These are phyloP conservation scores for Brettanomyces bruxellensis DNA, from an alignment of 805 yeast genomes.

Conservation along the genomic window DNA sequence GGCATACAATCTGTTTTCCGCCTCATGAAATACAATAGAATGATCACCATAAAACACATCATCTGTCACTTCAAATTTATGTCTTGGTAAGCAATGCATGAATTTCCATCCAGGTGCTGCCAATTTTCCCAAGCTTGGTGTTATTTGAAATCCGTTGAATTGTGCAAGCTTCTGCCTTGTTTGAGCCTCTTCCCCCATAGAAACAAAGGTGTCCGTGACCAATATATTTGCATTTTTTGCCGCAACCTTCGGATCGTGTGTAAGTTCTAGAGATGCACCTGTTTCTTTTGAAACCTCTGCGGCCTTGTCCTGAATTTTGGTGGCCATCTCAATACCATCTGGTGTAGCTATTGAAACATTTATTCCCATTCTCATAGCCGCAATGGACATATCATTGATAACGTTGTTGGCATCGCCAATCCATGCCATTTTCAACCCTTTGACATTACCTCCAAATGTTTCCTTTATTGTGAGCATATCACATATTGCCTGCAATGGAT, in stretches of 20 bases:
- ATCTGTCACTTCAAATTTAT: slow-evolving; percentile 87
- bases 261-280: slow-evolving; percentile 44
- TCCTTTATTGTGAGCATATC: slow-evolving; percentile 85
- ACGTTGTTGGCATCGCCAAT: slow-evolving; percentile 96
- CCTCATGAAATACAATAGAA: slow-evolving; percentile 89
- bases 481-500: slow-evolving; percentile 92
- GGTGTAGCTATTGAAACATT: slow-evolving; percentile 83
- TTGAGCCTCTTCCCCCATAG: slow-evolving; percentile 95
- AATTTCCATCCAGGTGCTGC: slow-evolving; percentile 71
- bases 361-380: slow-evolving; percentile 78
- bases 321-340: slow-evolving; percentile 53
- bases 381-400: slow-evolving; percentile 85
- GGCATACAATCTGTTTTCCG: slow-evolving; percentile 92
- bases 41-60: slow-evolving; percentile 80
- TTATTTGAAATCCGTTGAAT: slow-evolving; percentile 82
- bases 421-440: slow-evolving; percentile 80
- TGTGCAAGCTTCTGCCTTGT: slow-evolving; percentile 62
- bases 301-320: slow-evolving; percentile 46
- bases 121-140: slow-evolving; percentile 54
- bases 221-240: slow-evolving; percentile 66
- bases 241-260: slow-evolving; percentile 71
- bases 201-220: slow-evolving; percentile 95
- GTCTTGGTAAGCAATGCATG: slow-evolving; percentile 98
- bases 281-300: slow-evolving; percentile 39
- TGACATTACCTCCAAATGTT: slow-evolving; percentile 42